These are phyloP conservation scores for Akanthomyces muscarius DNA, from an alignment of 2,329 filamentous ascomycete genomes.

Conservation along the genomic window DNA sequence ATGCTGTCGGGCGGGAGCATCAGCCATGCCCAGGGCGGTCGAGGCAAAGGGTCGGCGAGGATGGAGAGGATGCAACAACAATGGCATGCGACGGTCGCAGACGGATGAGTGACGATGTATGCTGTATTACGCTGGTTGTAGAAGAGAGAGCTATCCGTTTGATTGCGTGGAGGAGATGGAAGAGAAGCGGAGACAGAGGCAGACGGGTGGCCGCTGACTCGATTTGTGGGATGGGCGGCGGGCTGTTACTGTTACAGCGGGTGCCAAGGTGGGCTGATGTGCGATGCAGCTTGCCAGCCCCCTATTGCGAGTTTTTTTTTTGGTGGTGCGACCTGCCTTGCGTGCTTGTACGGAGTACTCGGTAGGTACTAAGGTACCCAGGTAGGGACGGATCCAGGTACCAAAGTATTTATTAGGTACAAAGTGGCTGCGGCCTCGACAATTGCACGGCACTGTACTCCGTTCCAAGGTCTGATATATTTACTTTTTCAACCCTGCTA, in stretches of 20 bases:
- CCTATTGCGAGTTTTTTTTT: constrained; percentile 1
- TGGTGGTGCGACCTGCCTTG: background rate
- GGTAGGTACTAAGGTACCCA: too few relatives aligned
- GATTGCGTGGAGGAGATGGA: background rate
- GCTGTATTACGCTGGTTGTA: background rate
- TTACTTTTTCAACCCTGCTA: too few relatives aligned
- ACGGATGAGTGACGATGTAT: background rate
- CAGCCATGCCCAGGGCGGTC: constrained; percentile 11
- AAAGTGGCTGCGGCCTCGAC: too few relatives aligned
- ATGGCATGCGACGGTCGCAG: background rate
- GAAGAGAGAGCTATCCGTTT: background rate
- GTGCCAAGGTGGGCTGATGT: background rate
- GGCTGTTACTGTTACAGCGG: background rate
- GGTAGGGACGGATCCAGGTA: too few relatives aligned
- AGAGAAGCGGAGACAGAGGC: constrained; percentile 12
- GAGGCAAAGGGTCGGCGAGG: too few relatives aligned
- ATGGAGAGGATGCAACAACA: background rate
- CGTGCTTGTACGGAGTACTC: background rate
- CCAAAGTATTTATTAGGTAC: too few relatives aligned
- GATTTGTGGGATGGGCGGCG: constrained; percentile 7
- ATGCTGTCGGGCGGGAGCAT: constrained; percentile 1
- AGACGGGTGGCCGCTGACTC: constrained; percentile 7
- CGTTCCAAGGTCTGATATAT: too few relatives aligned
- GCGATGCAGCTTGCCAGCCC: background rate
- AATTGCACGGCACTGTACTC: too few relatives aligned